These are phyloP conservation scores for Xylogone sp. DNA, from an alignment of 2,329 filamentous ascomycete species.

Conservation along the genomic window DNA sequence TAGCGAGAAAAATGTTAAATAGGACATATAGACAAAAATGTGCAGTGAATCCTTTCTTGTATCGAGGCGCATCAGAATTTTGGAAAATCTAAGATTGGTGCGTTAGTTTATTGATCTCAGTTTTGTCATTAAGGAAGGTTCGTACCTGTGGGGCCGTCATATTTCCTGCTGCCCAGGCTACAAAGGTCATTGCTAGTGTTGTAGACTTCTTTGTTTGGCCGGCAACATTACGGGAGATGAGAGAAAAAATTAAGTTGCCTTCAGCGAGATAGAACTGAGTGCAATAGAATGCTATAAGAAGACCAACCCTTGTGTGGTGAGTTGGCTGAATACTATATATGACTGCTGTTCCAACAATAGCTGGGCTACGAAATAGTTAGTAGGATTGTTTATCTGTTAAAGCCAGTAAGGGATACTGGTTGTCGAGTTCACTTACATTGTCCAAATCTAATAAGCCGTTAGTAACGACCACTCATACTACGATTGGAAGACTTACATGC, in stretches of 20 bases:
- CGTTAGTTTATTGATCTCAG: too few relatives aligned
- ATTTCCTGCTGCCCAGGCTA: slow-evolving; percentile 55
- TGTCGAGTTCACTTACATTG: slow-evolving; percentile 7
- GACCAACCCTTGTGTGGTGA: slow-evolving; percentile 15
- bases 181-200: slow-evolving; percentile 53
- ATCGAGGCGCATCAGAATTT: slow-evolving; percentile 13
- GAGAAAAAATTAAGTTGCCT: slow-evolving; percentile 33
- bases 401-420: too few relatives aligned
- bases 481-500: too few relatives aligned
- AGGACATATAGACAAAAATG: slow-evolving; percentile 33
- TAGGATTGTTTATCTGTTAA: too few relatives aligned
- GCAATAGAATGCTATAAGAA: slow-evolving; percentile 26
- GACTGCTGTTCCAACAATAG: slow-evolving; percentile 20
- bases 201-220: slow-evolving; percentile 58
- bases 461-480: too few relatives aligned
- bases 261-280: slow-evolving; percentile 23
- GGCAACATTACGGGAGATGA: slow-evolving; percentile 53
- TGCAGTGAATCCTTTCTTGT: slow-evolving; percentile 29
- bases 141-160: slow-evolving; percentile 45
- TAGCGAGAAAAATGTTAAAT: slow-evolving; percentile 25
- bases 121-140: neutral
- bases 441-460: too few relatives aligned
- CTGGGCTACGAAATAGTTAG: too few relatives aligned
- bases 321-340: slow-evolving; percentile 20
- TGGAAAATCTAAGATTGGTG: slow-evolving; percentile 19